These are phyloP conservation scores for Incumbomyces lentus DNA, from an alignment of 2,329 filamentous ascomycete species.

Conservation along the genomic window DNA sequence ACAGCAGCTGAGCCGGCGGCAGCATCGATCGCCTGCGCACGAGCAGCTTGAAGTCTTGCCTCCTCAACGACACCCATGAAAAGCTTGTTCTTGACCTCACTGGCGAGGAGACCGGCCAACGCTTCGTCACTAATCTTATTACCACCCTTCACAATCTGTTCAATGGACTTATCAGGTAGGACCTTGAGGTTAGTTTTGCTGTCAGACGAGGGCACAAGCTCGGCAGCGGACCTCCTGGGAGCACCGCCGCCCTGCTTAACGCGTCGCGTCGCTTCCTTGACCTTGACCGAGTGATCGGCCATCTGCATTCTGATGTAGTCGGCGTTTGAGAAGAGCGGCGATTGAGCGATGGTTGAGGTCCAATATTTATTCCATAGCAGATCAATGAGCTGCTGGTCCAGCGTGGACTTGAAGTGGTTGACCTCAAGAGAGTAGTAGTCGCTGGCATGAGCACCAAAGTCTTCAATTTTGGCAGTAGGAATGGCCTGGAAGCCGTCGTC, in stretches of 20 bases:
- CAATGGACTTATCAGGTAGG: slow-evolving; percentile 36
- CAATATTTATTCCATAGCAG: slow-evolving; percentile 98
- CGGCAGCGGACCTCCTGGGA: slow-evolving; percentile 12
- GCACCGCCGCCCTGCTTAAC: slow-evolving; percentile 24
- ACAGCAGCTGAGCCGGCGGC: slow-evolving; percentile 5
- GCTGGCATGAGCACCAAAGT: slow-evolving; percentile 86
- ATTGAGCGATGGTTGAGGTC: slow-evolving; percentile 90
- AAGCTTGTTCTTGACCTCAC: slow-evolving; percentile 43
- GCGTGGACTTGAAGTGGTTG: slow-evolving; percentile 85
- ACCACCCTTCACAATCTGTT: slow-evolving; percentile 46
- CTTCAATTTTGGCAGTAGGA: slow-evolving; percentile 83
- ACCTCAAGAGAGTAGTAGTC: slow-evolving; percentile 88
- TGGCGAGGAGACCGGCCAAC: slow-evolving; percentile 34
- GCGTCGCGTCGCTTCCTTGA: slow-evolving; percentile 51
- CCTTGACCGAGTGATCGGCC: slow-evolving; percentile 73
- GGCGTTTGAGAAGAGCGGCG: slow-evolving; percentile 79
- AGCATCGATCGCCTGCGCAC: slow-evolving; percentile 10
- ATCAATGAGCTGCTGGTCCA: slow-evolving; percentile 78
- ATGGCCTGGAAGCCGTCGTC: slow-evolving; percentile 49
- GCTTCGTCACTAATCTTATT: slow-evolving; percentile 50
- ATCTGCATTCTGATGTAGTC: slow-evolving; percentile 92
- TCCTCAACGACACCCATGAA: slow-evolving; percentile 35
- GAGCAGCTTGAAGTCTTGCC: slow-evolving; percentile 12
- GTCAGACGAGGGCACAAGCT: slow-evolving; percentile 19
- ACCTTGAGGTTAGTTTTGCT: slow-evolving; percentile 18